phyloP scores from a whole-genome alignment of 2,329 filamentous ascomycete species.

The Cladosporium sp. region DNA sequence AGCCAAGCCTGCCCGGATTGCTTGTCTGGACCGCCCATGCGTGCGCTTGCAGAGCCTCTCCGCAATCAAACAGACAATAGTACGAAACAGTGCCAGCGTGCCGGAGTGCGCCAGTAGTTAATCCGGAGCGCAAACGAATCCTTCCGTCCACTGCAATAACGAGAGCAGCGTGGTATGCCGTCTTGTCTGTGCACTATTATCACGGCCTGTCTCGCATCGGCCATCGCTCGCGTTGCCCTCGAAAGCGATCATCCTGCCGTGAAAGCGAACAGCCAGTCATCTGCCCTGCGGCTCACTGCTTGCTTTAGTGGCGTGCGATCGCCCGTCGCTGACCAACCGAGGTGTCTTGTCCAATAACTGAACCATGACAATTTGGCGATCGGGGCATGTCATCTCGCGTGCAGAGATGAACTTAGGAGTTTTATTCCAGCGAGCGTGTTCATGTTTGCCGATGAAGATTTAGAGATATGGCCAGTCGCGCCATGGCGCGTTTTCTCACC shows the following conservation, averaged over 20 bases:
- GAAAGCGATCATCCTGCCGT: not conserved
- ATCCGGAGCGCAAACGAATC: not conserved
- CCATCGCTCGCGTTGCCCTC: not conserved
- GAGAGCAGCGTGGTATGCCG: not conserved
- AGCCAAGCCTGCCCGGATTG: constrained; percentile 1
- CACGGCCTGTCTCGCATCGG: not conserved
- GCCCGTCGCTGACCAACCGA: not conserved
- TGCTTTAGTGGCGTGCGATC: not conserved
- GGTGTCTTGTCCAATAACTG: not conserved
- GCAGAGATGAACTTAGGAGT: not conserved
- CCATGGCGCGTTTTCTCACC: not conserved
- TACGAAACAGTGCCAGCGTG: not conserved
- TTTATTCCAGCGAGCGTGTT: not conserved
- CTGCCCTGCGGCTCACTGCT: not conserved
- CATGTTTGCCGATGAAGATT: not conserved
- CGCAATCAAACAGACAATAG: constrained; percentile 2
- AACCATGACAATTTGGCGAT: not conserved
- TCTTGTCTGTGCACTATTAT: not conserved
- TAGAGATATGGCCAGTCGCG: not conserved
- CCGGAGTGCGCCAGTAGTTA: not conserved
- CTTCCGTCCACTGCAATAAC: not conserved
- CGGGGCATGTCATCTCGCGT: not conserved
- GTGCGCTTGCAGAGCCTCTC: not conserved
- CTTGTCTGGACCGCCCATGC: constrained; percentile 6
- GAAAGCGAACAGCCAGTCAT: constrained; percentile 3